Evolutionary conservation across 208 protist species (phyloP).

Genomic region (Porcisia hertigi): DNA sequence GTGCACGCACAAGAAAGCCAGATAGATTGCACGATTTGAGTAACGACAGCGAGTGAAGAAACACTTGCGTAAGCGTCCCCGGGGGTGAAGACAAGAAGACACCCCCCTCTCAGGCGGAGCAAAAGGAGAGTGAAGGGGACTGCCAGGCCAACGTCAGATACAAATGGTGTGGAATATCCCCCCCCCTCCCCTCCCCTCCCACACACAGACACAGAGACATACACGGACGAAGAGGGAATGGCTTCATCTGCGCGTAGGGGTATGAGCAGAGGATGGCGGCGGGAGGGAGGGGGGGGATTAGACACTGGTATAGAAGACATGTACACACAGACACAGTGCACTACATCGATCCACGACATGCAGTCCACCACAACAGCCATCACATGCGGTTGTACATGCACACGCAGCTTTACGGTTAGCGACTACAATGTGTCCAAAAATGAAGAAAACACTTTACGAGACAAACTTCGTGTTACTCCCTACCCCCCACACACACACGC

Average conservation of each 20-base stretch:
- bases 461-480: too few relatives aligned
- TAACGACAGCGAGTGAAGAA: too few relatives aligned
- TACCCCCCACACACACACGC: too few relatives aligned
- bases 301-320: not conserved
- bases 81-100: not conserved
- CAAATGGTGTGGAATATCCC: not conserved
- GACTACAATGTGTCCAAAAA: not conserved
- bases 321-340: not conserved
- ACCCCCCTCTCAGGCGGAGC: too few relatives aligned
- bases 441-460: not conserved
- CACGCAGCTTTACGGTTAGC: not conserved
- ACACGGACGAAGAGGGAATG: not conserved
- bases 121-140: not conserved
- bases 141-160: not conserved
- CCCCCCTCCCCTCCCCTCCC: not conserved
- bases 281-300: too few relatives aligned
- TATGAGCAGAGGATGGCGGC: too few relatives aligned
- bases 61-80: too few relatives aligned
- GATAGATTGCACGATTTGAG: too few relatives aligned
- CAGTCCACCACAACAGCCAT: not conserved
- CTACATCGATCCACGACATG: not conserved
- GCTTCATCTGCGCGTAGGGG: too few relatives aligned
- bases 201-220: slow-evolving; percentile 8
- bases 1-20: too few relatives aligned
- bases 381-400: not conserved